Evolutionary conservation across 192 early-diverging fungal species (phyloP), one percentile per base, ranked within the genome.

Genomic region (Coemansia javaensis): DNA sequence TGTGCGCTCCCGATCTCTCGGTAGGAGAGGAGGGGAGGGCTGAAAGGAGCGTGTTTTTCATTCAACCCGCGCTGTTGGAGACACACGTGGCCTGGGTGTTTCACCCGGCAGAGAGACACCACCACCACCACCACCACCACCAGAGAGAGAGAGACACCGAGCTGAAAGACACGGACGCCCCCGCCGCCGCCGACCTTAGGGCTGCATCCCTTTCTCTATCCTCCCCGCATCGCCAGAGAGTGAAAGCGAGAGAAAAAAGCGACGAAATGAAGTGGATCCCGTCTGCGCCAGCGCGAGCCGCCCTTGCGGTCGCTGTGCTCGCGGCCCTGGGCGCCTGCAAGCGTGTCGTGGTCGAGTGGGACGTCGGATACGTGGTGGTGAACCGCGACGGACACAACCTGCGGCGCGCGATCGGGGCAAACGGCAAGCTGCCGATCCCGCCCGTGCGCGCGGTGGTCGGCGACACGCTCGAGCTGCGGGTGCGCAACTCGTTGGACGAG

Each of bases 391-490:
- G 77, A 41, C 40, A 80, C 4, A 62, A 41, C 24, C 68, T 70
- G 41, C 78, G 81, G 17, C 79, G 75, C 16, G 84, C 82, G 1
- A 78, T 82, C 37, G 82, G 81, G 44, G 82, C 77, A 44, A 87
- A 87, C 52, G 78, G 78, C 2, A 33, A 52, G 50, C 78, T 66
- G 30, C 84, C 84, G 40, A 79, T 81, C 47, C 80, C 78, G 5
- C 54, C 44, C 0, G 41, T 56, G 7, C 34, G 40, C 7, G 30
- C 32, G 2, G 52, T 41, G 2, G 34, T 33, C 3, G 62, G 62
- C 20, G 69, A 72, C 20, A 53, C 45, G 0, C 25, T 72, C 9
- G 37, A 45, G 2, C 47, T 72, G 15, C 75, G 50, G 12, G 65
- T 75, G 27, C 44, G 55, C 44, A 83, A 85, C 50, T 63, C 64